These are phyloP conservation scores for Chlamydomonas schloesseri DNA, from an alignment of 139 green algal species.

Conservation along the genomic window DNA sequence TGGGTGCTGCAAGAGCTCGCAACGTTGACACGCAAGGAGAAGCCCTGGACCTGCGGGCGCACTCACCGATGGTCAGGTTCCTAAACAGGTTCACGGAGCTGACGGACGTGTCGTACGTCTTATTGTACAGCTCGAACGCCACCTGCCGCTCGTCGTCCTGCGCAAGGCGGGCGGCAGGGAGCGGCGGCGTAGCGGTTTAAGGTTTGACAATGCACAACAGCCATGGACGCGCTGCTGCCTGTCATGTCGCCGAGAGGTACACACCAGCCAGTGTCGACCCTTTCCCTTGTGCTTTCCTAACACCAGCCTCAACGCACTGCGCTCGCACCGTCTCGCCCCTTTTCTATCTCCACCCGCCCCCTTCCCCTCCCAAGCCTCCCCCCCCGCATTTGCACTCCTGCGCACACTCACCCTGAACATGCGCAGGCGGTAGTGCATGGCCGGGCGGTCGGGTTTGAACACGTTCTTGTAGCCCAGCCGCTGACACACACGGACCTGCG, in stretches of 20 bases:
- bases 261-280: no score
- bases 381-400: background rate
- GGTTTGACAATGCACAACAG: no score
- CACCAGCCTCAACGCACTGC: no score
- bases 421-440: constrained; percentile 69
- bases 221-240: no score
- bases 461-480: constrained; percentile 67
- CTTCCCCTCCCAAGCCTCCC: background rate
- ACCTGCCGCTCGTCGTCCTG: constrained; percentile 67
- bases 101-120: constrained; percentile 49
- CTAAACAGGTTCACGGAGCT: constrained; percentile 14
- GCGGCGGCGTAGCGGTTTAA: no score
- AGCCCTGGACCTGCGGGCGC: background rate
- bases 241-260: no score
- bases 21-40: no score
- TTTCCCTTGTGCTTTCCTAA: no score
- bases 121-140: constrained; percentile 64
- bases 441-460: constrained; percentile 56
- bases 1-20: no score
- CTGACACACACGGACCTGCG: constrained; percentile 56
- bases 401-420: constrained; percentile 56
- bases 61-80: constrained; percentile 45
- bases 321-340: no score
- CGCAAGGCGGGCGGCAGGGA: no score
- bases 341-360: no score